Evolutionary conservation across 345 rosid genomes (phyloP).

Genomic region (Linum tenue): DNA sequence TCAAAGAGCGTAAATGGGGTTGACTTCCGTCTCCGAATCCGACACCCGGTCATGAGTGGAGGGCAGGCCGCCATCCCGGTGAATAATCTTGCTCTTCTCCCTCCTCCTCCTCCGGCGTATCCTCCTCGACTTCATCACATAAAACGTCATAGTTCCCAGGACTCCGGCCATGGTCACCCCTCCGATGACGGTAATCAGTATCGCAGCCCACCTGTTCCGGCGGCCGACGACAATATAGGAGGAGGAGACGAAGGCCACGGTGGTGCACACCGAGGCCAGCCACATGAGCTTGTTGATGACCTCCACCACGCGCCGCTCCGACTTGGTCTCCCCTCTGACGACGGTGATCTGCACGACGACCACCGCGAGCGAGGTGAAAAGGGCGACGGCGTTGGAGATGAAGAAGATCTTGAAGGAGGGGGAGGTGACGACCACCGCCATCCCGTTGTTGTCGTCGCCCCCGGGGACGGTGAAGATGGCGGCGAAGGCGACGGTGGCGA

Average conservation of each 20-base stretch:
- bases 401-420: slow-evolving; percentile 61
- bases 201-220: slow-evolving; percentile 61
- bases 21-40: slow-evolving; percentile 54
- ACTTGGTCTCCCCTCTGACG: slow-evolving; percentile 72
- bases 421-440: slow-evolving; percentile 40
- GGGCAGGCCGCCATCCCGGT: slow-evolving; percentile 19
- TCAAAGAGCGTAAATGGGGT: slow-evolving; percentile 74
- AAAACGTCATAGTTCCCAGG: slow-evolving; percentile 66
- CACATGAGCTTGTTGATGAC: slow-evolving; percentile 91
- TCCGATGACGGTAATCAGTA: slow-evolving; percentile 64
- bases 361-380: slow-evolving; percentile 82
- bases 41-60: slow-evolving; percentile 29
- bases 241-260: slow-evolving; percentile 65
- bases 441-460: slow-evolving; percentile 49
- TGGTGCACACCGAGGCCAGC: slow-evolving; percentile 85
- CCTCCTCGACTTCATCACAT: slow-evolving; percentile 57
- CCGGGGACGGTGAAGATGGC: slow-evolving; percentile 85
- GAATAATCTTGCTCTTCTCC: slow-evolving; percentile 21
- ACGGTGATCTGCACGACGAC: slow-evolving; percentile 87
- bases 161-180: slow-evolving; percentile 61
- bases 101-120: slow-evolving; percentile 45
- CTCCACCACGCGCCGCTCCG: slow-evolving; percentile 71
- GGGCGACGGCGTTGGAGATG: slow-evolving; percentile 58
- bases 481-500: slow-evolving; percentile 91
- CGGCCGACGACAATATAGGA: slow-evolving; percentile 80